Base-by-base conservation (phyloP, 108 stramenopile species). In the Fragilaria crotonensis region DNA sequence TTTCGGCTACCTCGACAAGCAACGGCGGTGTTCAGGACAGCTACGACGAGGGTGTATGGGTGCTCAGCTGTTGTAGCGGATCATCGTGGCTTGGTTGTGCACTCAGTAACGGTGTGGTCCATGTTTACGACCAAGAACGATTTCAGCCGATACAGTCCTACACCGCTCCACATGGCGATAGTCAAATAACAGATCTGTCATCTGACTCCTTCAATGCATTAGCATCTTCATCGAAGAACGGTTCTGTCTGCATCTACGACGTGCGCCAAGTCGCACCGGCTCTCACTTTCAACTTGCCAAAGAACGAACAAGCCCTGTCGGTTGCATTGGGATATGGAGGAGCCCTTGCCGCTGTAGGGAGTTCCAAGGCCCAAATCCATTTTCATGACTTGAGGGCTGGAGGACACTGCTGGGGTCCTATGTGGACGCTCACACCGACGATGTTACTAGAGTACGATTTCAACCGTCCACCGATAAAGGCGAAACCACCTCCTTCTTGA, bases 371-470 rank as follows among this genome's bases (percentile, higher is more conserved):
- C 36, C 64, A 80, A 26, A 72, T 92, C 44, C 83, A 83, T 26
- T 92, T 92, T 68, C 72, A 72, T 36, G 90, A 92, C 63, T 51
- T 84, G 19, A 63, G 90, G 25, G 57, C 64, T 45, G 55, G 32
- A 25, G 67, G 21, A 57, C 47, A 45, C 64, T 74, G 18, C 55
- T 92, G 59, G 90, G 84, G 44, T 77, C 78, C 45, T 92, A 86
- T 50, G 79, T 72, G 49, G 79, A 92, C 51, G 68, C 83, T 2
- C 90, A 93, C 52, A 87, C 84, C 2, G 78, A 86, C n/a, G 90
- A 89, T 48, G 84, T 87, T 18, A 87, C 90, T 1, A 63, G 66
- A 25, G 81, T 87, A 0, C 64, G 75, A 45, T 93, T 89, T 60
- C 82, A 80, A 52, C 57, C 68, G 11, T 45, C 28, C 2, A 17